Conservation (phyloP, 805 yeast genomes). For the Candida maesae region DNA sequence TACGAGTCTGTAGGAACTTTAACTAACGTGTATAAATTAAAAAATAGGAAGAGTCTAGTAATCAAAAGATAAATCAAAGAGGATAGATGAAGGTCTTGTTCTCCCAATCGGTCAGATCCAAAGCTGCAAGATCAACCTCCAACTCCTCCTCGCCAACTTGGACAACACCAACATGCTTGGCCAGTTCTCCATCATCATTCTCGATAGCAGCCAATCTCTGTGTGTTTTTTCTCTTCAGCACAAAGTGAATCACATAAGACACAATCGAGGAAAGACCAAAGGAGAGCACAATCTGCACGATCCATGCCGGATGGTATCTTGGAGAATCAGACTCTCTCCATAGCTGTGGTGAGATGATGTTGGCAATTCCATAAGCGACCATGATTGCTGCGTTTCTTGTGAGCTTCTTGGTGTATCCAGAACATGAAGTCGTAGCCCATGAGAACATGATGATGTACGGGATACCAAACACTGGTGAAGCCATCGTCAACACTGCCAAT, state of each 20-base stretch:
- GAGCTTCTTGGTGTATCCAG: conserved; percentile 50
- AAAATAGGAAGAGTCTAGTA: not conserved
- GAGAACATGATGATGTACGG: conserved; percentile 37
- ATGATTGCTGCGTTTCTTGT: conserved; percentile 43
- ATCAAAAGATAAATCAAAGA: conserved; percentile 13
- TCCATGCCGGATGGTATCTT: conserved; percentile 45
- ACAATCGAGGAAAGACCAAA: conserved; percentile 44
- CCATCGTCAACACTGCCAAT: conserved; percentile 45
- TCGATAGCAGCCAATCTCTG: conserved; percentile 30
- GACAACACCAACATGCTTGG: conserved; percentile 28
- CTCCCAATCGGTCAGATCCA: conserved; percentile 51
- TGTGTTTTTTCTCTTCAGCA: conserved; percentile 42
- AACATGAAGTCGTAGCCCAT: conserved; percentile 33
- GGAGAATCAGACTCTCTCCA: conserved; percentile 50
- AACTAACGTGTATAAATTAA: too few relatives aligned
- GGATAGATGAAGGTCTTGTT: conserved; percentile 50
- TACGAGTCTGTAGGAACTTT: too few relatives aligned
- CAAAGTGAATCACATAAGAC: conserved; percentile 40
- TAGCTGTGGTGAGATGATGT: conserved; percentile 53
- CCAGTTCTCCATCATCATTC: too few relatives aligned
- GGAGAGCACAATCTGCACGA: conserved; percentile 51
- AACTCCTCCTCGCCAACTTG: conserved; percentile 31
- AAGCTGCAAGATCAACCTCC: conserved; percentile 36
- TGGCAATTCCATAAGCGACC: conserved; percentile 45
- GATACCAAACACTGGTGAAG: conserved; percentile 42